A percentile compares a stretch with the other conserved stretches of the same genome.
These are phyloP conservation scores for Gossypium bickii DNA, from an alignment of 345 rosid genomes.

Conservation along the genomic window DNA sequence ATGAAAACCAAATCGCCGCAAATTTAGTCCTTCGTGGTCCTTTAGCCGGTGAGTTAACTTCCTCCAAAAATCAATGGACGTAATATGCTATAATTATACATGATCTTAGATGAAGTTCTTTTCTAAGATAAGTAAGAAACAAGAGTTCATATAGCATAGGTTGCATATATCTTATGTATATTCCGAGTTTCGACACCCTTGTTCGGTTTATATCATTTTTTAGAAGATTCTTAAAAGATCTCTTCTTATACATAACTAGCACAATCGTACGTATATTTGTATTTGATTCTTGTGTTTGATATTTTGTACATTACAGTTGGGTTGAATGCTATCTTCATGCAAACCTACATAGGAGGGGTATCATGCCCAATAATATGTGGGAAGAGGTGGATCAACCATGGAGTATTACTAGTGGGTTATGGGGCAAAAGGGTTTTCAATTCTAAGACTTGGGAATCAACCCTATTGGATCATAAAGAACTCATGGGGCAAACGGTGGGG, in stretches of 20 bases:
- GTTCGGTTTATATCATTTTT: too few relatives aligned
- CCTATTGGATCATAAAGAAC: constrained; percentile 85
- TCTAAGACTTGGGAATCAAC: constrained; percentile 56
- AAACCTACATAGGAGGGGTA: constrained; percentile 84
- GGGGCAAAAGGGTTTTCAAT: constrained; percentile 76
- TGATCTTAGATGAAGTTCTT: too few relatives aligned
- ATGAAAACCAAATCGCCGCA: constrained; percentile 73
- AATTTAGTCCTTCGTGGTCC: constrained; percentile 76
- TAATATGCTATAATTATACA: too few relatives aligned
- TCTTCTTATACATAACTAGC: too few relatives aligned
- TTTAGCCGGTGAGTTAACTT: constrained; percentile 46
- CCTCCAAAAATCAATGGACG: too few relatives aligned
- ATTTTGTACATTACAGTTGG: constrained; percentile 44
- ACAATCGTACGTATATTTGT: too few relatives aligned
- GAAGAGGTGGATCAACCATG: constrained; percentile 67
- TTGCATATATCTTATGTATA: too few relatives aligned
- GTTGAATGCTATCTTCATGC: constrained; percentile 79
- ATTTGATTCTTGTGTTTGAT: too few relatives aligned
- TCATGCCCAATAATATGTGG: constrained; percentile 83
- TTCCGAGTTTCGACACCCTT: too few relatives aligned
- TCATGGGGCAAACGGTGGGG: constrained; percentile 93
- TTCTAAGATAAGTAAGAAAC: too few relatives aligned
- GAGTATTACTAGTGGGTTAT: constrained; percentile 75
- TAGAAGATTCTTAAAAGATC: too few relatives aligned
- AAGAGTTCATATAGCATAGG: too few relatives aligned